phyloP scores from a whole-genome alignment of 139 green algal genomes.

The Eudorina sp. region DNA sequence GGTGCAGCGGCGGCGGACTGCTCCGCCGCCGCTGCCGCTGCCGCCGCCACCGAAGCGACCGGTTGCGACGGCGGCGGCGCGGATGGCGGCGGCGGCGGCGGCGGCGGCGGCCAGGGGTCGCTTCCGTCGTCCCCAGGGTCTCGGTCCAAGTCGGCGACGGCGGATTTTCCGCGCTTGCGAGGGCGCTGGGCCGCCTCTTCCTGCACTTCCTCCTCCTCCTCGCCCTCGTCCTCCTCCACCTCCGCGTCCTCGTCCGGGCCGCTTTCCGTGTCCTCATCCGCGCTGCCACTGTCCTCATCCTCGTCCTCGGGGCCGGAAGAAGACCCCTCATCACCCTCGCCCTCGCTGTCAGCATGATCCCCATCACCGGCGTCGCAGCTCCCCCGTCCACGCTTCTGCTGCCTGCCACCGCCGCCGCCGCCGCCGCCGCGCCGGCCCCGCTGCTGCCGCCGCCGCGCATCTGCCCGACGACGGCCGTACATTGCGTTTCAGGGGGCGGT shows the following conservation, averaged over 20 bases:
- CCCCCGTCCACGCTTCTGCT: neutral
- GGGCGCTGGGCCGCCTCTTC: neutral
- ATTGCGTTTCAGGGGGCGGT: neutral
- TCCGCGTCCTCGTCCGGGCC: constrained; percentile 45
- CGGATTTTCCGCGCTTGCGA: neutral
- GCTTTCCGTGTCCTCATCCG: constrained; percentile 29
- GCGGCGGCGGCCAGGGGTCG: neutral
- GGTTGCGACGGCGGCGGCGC: neutral
- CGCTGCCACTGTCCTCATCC: constrained; percentile 4
- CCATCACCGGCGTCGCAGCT: neutral
- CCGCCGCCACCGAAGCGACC: neutral
- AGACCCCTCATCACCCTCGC: constrained; percentile 24
- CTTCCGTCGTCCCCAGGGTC: constrained; percentile 4
- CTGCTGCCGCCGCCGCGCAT: constrained; percentile 40
- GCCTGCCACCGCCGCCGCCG: neutral
- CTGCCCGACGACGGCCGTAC: constrained; percentile 13
- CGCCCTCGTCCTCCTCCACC: constrained; percentile 41
- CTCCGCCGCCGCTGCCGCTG: neutral
- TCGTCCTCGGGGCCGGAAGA: neutral
- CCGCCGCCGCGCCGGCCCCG: neutral
- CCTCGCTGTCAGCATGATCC: constrained; percentile 6
- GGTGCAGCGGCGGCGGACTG: neutral
- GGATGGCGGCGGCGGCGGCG: neutral
- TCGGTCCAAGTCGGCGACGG: neutral
- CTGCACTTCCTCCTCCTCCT: constrained; percentile 24